Conservation (phyloP, 2,329 filamentous ascomycete genomes). For the Arthrobotrys conoides region DNA sequence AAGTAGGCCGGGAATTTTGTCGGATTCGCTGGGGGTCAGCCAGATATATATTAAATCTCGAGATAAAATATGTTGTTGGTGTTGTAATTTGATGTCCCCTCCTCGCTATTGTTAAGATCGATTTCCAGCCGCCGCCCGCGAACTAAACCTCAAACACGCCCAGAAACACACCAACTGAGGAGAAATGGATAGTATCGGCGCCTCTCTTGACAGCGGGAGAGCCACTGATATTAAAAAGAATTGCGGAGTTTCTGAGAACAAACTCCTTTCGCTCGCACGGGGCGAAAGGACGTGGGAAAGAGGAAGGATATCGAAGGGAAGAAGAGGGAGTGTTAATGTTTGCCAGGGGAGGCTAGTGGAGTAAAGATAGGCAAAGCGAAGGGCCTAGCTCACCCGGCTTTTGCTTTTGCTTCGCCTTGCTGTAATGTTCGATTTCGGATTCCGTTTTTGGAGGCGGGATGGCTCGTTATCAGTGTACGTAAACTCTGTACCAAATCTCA, state of each 20-base stretch:
- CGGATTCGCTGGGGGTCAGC: not conserved
- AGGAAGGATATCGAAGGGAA: slow-evolving; percentile 23
- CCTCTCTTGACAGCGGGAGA: slow-evolving; percentile 1
- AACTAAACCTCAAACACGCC: slow-evolving; percentile 29
- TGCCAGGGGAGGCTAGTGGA: slow-evolving; percentile 50
- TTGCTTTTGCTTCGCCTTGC: slow-evolving; percentile 60
- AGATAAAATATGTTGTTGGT: not conserved
- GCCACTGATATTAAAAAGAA: slow-evolving; percentile 9
- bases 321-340: slow-evolving; percentile 19
- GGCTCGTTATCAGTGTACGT: slow-evolving; percentile 59
- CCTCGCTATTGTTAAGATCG: slow-evolving; percentile 22
- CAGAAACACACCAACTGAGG: slow-evolving; percentile 1
- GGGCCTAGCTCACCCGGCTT: slow-evolving; percentile 26
- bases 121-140: slow-evolving; percentile 30
- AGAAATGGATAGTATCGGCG: slow-evolving; percentile 14
- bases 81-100: slow-evolving; percentile 21
- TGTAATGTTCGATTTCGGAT: slow-evolving; percentile 53
- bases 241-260: not conserved
- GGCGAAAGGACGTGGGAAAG: slow-evolving; percentile 41
- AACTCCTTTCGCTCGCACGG: slow-evolving; percentile 38
- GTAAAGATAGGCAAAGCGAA: slow-evolving; percentile 40
- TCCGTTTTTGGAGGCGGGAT: slow-evolving; percentile 50
- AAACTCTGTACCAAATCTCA: slow-evolving; percentile 58
- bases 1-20: slow-evolving; percentile 19
- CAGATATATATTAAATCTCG: not conserved